Evolutionary conservation across 176 grass and related monocot genomes (phyloP), one percentile per base, ranked within the genome.

Genomic region (Oryza officinalis): DNA sequence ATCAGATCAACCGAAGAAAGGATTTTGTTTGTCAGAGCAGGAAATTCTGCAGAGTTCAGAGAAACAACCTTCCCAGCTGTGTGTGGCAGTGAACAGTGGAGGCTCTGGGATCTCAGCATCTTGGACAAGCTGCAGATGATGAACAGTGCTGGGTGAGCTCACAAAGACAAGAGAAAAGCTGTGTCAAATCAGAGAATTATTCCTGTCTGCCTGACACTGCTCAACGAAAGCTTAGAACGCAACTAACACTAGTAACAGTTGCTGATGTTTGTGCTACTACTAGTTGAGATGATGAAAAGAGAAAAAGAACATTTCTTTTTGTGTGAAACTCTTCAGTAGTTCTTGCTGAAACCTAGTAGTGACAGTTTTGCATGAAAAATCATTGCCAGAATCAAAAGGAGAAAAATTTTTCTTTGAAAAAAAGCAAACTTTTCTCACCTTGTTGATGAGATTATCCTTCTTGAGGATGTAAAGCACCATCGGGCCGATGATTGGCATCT

Each of bases 371-470:
- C 84, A 79, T 65, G 37, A 50, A 71, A 64, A 31, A 74, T 33
- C 44, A 81, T 68, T 84, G 33, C 5, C 31, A 54, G 44, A 38
- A 12, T 23, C 4, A 3, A 23, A 18, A 54, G 17, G 26, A 25
- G 69, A 40, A 63, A 44, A n/a, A 30, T 6, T 6, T 35, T 35
- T 4, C 6, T 30, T 23, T 22, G 37, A 23, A 77, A 64, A 3
- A 40, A 9, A 66, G 23, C 4, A 71, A 44, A 35, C 15, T 27
- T 23, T 75, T 69, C 30, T 14, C 79, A 98, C 96, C 96, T 93
- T 98, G 31, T 98, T 92, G 57, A 98, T 90, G 57, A 98, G 96
- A 57, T 98, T 98, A 69, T 98, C 93, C 67, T 95, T 98, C 89
- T 95, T 98, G 17, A 98, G 67, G 60, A 95, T 61, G 75, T 95